Evolutionary conservation across 2,329 filamentous ascomycete species (phyloP).

Genomic region (Aspergillus sp.): DNA sequence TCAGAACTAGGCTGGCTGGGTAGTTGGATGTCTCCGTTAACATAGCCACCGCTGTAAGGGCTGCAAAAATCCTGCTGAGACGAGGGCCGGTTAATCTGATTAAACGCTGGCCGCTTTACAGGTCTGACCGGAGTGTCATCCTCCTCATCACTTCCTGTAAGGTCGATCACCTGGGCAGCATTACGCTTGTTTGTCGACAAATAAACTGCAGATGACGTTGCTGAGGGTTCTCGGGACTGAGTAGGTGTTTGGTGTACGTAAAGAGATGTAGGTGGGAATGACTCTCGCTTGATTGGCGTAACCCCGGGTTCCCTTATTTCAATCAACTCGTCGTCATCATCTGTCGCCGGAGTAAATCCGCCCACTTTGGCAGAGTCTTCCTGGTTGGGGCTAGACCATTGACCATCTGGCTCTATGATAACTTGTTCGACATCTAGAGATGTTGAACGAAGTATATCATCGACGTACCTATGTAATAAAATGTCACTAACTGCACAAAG

Average conservation of each 20-base stretch:
- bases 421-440: slow-evolving; percentile 75
- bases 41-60: slow-evolving; percentile 22
- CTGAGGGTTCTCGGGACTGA: slow-evolving; percentile 42
- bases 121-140: slow-evolving; percentile 47
- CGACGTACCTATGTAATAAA: slow-evolving; percentile 66
- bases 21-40: slow-evolving; percentile 24
- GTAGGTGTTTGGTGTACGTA: slow-evolving; percentile 36
- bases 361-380: slow-evolving; percentile 42
- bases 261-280: slow-evolving; percentile 22
- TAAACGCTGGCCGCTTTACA: slow-evolving; percentile 36
- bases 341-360: slow-evolving; percentile 40
- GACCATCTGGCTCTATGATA: slow-evolving; percentile 82
- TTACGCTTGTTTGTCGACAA: slow-evolving; percentile 49
- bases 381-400: slow-evolving; percentile 63
- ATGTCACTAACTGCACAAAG: not conserved
- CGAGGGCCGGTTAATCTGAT: slow-evolving; percentile 23
- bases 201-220: slow-evolving; percentile 38
- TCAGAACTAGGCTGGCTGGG: slow-evolving; percentile 20
- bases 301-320: slow-evolving; percentile 48
- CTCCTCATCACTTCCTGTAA: slow-evolving; percentile 55
- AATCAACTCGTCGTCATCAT: slow-evolving; percentile 54
- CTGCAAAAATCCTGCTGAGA: slow-evolving; percentile 25
- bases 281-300: slow-evolving; percentile 42
- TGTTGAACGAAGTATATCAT: slow-evolving; percentile 79
- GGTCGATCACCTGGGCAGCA: slow-evolving; percentile 54